Percentiles rank a stretch among this genome's conserved stretches.
phyloP scores from a whole-genome alignment of 352 stramenopile species.

The Globisporangium acanthophoron region DNA sequence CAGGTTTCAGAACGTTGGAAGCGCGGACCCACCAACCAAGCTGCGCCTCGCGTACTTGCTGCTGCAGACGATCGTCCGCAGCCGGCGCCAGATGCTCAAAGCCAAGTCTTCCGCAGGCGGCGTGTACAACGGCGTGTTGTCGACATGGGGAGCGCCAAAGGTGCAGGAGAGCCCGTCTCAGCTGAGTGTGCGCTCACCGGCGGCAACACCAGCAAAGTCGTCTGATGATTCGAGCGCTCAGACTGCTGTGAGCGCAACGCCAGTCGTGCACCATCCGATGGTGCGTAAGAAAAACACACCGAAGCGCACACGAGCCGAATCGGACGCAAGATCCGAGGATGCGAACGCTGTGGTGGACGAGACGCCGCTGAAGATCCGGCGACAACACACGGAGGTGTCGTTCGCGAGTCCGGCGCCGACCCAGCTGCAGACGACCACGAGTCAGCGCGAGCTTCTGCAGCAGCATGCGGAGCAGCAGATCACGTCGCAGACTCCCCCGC shows the following conservation, averaged over 20 bases:
- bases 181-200: not conserved
- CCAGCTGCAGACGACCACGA: not conserved
- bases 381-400: slow-evolving; percentile 8
- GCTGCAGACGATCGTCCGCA: slow-evolving; percentile 65
- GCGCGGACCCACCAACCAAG: slow-evolving; percentile 19
- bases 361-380: slow-evolving; percentile 7
- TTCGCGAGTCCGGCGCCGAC: slow-evolving; percentile 35
- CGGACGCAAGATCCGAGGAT: not conserved
- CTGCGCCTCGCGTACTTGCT: slow-evolving; percentile 36
- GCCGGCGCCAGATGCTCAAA: slow-evolving; percentile 73
- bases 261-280: slow-evolving; percentile 45
- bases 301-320: slow-evolving; percentile 30
- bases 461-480: slow-evolving; percentile 2
- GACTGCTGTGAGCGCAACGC: not conserved
- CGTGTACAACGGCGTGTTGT: slow-evolving; percentile 6
- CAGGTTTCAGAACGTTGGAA: slow-evolving; percentile 36
- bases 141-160: not conserved
- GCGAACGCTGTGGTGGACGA: not conserved
- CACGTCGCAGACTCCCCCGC: slow-evolving; percentile 43
- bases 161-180: not conserved
- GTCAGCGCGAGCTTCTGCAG: not conserved
- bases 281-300: slow-evolving; percentile 47
- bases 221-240: not conserved
- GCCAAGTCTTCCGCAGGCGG: slow-evolving; percentile 22
- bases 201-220: not conserved